phyloP scores from a whole-genome alignment of 2,329 filamentous ascomycete species.

The Exophiala alcalophila region DNA sequence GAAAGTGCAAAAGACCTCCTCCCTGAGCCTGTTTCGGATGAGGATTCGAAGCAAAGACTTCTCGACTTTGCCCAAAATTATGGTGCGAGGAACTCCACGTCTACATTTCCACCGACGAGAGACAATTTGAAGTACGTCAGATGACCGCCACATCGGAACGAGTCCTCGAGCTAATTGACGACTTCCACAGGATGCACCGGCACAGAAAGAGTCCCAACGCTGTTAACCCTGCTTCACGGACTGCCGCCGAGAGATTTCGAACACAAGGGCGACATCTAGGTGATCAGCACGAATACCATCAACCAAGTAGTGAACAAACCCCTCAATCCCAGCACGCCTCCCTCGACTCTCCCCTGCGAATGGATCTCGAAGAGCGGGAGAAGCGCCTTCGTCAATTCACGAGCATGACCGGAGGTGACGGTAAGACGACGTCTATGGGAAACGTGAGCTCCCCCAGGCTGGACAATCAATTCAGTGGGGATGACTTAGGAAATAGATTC shows the following conservation, averaged over 20 bases:
- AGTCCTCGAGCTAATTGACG: not conserved
- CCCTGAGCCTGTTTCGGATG: conserved; percentile 1
- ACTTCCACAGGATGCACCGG: conserved; percentile 4
- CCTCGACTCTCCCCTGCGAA: not conserved
- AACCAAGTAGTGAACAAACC: not conserved
- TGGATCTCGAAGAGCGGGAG: conserved; percentile 6
- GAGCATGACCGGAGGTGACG: no score
- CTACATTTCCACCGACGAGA: not conserved
- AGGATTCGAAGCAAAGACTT: conserved; percentile 3
- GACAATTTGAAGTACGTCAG: conserved; percentile 12
- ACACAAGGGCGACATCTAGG: conserved; percentile 12
- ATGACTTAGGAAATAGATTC: conserved; percentile 11
- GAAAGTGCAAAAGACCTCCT: conserved; percentile 2
- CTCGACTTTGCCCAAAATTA: conserved; percentile 13
- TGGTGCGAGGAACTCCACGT: conserved; percentile 1
- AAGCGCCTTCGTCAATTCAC: conserved; percentile 4
- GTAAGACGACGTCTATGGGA: not conserved
- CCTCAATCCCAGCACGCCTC: not conserved
- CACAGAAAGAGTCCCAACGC: not conserved
- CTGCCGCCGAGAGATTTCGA: conserved; percentile 14
- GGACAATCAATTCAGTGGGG: conserved; percentile 2
- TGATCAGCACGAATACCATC: not conserved
- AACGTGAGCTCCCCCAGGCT: conserved; percentile 6
- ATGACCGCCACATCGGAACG: not conserved
- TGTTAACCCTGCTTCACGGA: conserved; percentile 11